Conservation (phyloP, 164 flowering plant species). For the Pachysandra terminalis region DNA sequence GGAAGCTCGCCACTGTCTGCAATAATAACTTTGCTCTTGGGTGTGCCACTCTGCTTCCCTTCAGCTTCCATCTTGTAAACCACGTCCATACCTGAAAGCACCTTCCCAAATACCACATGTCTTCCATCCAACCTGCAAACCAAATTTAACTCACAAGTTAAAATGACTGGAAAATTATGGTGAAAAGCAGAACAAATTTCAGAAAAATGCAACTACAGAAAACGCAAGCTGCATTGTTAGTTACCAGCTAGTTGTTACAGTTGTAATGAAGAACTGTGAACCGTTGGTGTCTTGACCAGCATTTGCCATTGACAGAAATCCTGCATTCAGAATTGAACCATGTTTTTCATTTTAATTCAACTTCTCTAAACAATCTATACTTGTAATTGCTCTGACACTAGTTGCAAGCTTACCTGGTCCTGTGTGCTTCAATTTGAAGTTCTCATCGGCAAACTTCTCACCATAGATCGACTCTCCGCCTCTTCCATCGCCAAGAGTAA, state of each 20-base stretch:
- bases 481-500: slow-evolving; percentile 87
- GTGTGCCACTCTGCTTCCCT: slow-evolving; percentile 72
- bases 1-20: slow-evolving; percentile 77
- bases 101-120: slow-evolving; percentile 96
- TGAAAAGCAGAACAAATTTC: background rate
- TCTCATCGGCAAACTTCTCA: slow-evolving; percentile 86
- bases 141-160: no score
- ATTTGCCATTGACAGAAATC: slow-evolving; percentile 92
- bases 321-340: slow-evolving; percentile 28
- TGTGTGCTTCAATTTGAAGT: slow-evolving; percentile 93
- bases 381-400: background rate
- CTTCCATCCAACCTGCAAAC: slow-evolving; percentile 80
- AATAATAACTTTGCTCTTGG: slow-evolving; percentile 56
- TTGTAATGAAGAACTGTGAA: slow-evolving; percentile 96
- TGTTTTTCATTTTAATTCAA: background rate
- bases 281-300: slow-evolving; percentile 92
- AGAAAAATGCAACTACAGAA: no score
- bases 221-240: slow-evolving; percentile 5
- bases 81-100: slow-evolving; percentile 89
- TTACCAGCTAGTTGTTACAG: slow-evolving; percentile 96
- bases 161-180: no score
- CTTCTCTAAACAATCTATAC: background rate
- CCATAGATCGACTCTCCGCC: slow-evolving; percentile 99
- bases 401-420: slow-evolving; percentile 71
- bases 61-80: slow-evolving; percentile 79